phyloP scores from a whole-genome alignment of 257 asterid species.

The Rubia yunnanensis region DNA sequence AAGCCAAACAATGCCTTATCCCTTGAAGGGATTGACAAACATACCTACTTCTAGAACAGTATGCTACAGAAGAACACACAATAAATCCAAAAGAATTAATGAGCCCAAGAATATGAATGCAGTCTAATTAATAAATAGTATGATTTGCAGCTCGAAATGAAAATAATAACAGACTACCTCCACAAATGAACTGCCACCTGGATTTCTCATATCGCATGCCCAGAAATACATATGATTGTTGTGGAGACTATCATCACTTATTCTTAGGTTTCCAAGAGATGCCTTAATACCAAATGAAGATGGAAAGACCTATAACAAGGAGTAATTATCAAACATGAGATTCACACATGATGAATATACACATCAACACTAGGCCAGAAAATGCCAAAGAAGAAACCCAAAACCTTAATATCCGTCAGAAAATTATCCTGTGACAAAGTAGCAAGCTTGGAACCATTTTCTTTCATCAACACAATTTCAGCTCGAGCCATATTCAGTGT shows the following conservation, averaged over 20 bases:
- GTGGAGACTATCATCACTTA: constrained; percentile 87
- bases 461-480: constrained; percentile 87
- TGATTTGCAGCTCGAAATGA: not conserved
- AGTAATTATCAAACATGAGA: not conserved
- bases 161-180: constrained; percentile 43
- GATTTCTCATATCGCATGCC: constrained; percentile 99
- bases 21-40: not conserved
- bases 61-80: not conserved
- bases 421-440: constrained; percentile 83
- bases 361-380: constrained; percentile 5
- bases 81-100: not conserved
- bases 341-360: not conserved
- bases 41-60: not conserved
- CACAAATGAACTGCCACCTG: constrained; percentile 94
- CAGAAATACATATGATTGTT: constrained; percentile 78
- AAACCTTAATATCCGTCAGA: constrained; percentile 81
- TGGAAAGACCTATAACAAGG: constrained; percentile 66
- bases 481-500: constrained; percentile 90
- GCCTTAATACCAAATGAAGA: constrained; percentile 89
- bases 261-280: constrained; percentile 91
- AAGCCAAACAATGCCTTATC: not conserved
- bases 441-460: constrained; percentile 73
- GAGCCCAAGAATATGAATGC: not conserved
- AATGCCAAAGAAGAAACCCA: constrained; percentile 9
- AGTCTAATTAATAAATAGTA: not conserved